phyloP scores from a whole-genome alignment of 2,329 filamentous ascomycete genomes.

The Fusarium paranaense region DNA sequence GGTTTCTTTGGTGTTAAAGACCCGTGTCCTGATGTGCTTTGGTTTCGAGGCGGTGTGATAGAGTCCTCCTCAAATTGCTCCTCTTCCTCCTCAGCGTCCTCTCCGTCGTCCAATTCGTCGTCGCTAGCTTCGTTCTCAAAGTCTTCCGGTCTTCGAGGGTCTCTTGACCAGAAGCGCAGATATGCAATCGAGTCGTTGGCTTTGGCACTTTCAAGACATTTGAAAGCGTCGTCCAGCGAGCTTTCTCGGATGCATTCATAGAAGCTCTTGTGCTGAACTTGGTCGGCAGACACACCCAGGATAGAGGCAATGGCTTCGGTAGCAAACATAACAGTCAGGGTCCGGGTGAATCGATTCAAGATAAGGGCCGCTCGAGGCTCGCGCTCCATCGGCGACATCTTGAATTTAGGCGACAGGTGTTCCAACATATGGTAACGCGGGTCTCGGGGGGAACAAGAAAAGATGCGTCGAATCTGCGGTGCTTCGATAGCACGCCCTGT shows the following conservation, averaged over 20 bases:
- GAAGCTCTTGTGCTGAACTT: conserved; percentile 82
- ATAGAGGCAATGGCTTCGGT: conserved; percentile 82
- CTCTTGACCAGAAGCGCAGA: conserved; percentile 84
- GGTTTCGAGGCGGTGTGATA: not conserved
- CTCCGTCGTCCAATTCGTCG: conserved; percentile 43
- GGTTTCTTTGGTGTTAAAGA: conserved; percentile 1
- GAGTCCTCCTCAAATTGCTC: not conserved
- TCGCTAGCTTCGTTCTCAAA: conserved; percentile 56
- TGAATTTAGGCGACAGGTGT: conserved; percentile 85
- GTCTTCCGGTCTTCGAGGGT: conserved; percentile 72
- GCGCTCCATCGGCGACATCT: conserved; percentile 70
- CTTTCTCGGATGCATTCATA: conserved; percentile 87
- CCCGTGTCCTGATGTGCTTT: not conserved
- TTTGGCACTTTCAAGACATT: conserved; percentile 86
- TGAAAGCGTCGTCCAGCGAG: conserved; percentile 80
- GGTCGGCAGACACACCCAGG: conserved; percentile 76
- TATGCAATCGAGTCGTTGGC: conserved; percentile 93
- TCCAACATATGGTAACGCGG: conserved; percentile 92
- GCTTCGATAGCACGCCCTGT: conserved; percentile 81
- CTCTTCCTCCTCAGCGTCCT: conserved; percentile 9
- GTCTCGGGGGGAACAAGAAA: conserved; percentile 84
- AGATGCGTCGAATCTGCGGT: conserved; percentile 81
- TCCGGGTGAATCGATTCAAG: conserved; percentile 86
- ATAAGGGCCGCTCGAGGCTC: conserved; percentile 88
- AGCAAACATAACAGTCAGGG: conserved; percentile 86